Evolutionary conservation across 306 rosid genomes (phyloP).

Genomic region (Dicorynia guianensis): DNA sequence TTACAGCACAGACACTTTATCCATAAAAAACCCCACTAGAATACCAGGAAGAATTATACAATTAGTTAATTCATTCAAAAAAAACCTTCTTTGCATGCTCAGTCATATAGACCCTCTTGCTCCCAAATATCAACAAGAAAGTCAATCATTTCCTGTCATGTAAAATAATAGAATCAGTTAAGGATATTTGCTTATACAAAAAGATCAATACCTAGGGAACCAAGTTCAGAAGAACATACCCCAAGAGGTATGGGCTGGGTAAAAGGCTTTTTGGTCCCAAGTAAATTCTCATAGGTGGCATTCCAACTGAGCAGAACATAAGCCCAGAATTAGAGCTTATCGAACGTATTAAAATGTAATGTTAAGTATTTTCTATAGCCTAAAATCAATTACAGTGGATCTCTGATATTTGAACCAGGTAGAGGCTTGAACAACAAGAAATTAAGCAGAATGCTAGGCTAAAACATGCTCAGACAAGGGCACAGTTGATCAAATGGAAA

Average conservation of each 20-base stretch:
- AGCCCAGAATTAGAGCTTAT: conserved; percentile 34
- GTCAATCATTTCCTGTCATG: conserved; percentile 84
- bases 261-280: conserved; percentile 70
- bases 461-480: not conserved
- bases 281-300: conserved; percentile 73
- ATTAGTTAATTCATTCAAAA: conserved; percentile 13
- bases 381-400: not conserved
- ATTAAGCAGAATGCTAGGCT: conserved; percentile 1
- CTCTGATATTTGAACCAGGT: not conserved
- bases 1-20: conserved; percentile 17
- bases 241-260: conserved; percentile 69
- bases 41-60: conserved; percentile 29
- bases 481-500: conserved; percentile 17
- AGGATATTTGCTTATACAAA: conserved; percentile 8
- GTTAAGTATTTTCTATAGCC: conserved; percentile 21
- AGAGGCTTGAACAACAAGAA: not conserved
- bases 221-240: conserved; percentile 58
- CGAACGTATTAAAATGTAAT: conserved; percentile 7
- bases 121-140: conserved; percentile 89
- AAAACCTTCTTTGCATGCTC: conserved; percentile 41
- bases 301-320: conserved; percentile 65
- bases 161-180: conserved; percentile 31
- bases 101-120: conserved; percentile 81
- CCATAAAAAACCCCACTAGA: conserved; percentile 15
- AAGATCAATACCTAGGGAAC: conserved; percentile 1